Evolutionary conservation across 2,329 filamentous ascomycete genomes (phyloP), one percentile per base, ranked within the genome.

Genomic region (Lasiodiplodia sp.): DNA sequence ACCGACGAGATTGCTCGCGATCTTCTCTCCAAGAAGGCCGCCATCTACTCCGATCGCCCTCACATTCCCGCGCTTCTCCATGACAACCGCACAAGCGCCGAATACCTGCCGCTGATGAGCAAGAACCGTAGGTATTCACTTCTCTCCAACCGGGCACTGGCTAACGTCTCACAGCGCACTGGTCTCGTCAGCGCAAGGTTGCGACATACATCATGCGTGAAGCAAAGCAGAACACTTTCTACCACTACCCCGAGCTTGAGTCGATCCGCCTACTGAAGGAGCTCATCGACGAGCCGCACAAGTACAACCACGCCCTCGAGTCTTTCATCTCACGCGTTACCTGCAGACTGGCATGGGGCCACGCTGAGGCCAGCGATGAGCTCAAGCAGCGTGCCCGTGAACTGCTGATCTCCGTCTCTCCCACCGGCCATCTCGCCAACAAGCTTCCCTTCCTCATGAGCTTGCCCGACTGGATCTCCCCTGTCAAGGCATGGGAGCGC

Each of bases 321-420:
- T 82, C 81, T 0, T 84, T 80, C 74, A 80, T 83, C 49, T 76
- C 82, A 16, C 78, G 82, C 18, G 79, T 84, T n/a, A 84, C 81
- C n/a, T 82, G 80, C 65, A 78, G 82, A 37, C 74, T 84, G 10
- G 82, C 82, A 18, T 84, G 82, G 82, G 82, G 82, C 11, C 81
- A 80, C 66, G 76, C 79, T 62, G 78, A 80, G 65, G 79, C 78
- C 10, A 81, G 80, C 38, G 81, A 83, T 51, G 82, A 84, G 68
- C 77, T 83, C 56, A 84, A 84, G 68, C 81, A 83, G 70, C 77
- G 82, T 55, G 82, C 82, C 4, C 79, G 81, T 51, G 82, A 83
- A 69, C 78, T 84, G 16, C 75, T 84, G 16, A 80, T 83, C 62
- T 80, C 80, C 25, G 82, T 84, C 2, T 83, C 81, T 6, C 82